These are phyloP conservation scores for Lentinula sp. DNA, from an alignment of 768 basidiomycete species.

Conservation along the genomic window DNA sequence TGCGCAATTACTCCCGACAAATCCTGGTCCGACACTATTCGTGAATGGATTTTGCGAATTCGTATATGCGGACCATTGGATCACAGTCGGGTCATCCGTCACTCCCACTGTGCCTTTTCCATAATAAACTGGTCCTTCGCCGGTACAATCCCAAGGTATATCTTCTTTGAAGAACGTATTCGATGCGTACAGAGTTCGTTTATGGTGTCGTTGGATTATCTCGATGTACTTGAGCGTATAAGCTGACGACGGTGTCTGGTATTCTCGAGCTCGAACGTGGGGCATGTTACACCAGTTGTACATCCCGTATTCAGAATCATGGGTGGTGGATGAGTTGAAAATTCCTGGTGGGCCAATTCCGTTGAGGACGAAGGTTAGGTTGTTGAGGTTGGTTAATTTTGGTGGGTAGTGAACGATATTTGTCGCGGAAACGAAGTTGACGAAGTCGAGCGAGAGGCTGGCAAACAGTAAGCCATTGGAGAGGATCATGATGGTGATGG, in stretches of 20 bases:
- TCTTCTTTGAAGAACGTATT: slow-evolving; percentile 48
- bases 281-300: slow-evolving; percentile 57
- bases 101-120: slow-evolving; percentile 9
- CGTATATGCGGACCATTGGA: slow-evolving; percentile 36
- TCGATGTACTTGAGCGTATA: slow-evolving; percentile 43
- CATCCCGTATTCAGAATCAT: slow-evolving; percentile 33
- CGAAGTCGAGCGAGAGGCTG: no score
- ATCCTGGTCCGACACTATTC: slow-evolving; percentile 34
- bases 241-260: slow-evolving; percentile 25
- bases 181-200: slow-evolving; percentile 43
- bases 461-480: no score
- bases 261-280: slow-evolving; percentile 37
- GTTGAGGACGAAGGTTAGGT: slow-evolving; percentile 33
- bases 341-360: slow-evolving; percentile 40
- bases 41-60: slow-evolving; percentile 36
- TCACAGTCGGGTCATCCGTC: background rate
- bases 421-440: no score
- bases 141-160: slow-evolving; percentile 36
- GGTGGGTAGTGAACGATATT: slow-evolving; percentile 33
- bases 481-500: no score
- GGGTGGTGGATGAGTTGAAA: slow-evolving; percentile 33
- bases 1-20: slow-evolving; percentile 38
- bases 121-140: slow-evolving; percentile 28
- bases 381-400: slow-evolving; percentile 31
- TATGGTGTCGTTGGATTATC: slow-evolving; percentile 48